Base-by-base conservation (phyloP, 2,329 filamentous ascomycete species). In the Pseudogymnoascus sp. region DNA sequence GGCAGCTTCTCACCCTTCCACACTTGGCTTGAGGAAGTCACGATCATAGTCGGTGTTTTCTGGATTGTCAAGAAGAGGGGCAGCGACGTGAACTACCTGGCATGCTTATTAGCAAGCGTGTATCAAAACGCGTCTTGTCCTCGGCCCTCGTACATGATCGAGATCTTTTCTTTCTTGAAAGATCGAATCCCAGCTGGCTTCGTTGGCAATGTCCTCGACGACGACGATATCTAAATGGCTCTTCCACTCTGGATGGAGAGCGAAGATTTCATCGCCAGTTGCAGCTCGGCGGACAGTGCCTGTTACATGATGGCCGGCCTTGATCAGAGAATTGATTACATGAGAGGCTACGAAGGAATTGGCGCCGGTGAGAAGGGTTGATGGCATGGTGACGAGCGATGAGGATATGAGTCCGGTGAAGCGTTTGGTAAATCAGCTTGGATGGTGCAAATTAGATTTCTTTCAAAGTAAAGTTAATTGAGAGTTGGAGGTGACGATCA, bases 361-460 rank as follows among this genome's bases (percentile, higher is more conserved):
- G 29, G 69, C 70, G 15, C 69, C 69, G 25, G 69, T 72, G 45
- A 72, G 64, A 48, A 72, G 69, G n/a, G 67, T 68, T 40, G 65
- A 64, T 8, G 71, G 68, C 70, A 72, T 72, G 52, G 59, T 67
- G 62, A 55, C 35, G 31, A 18, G 15, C 4, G 52, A 18, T 35
- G 52, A 42, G 18, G 18, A 45, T 45, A 45, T 9, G 25, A 97
- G 76, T 97, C 97, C 76, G 10, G 10, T 45, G 10, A 27, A 45
- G 21, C 21, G 40, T 45, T 45, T 45, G 40, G 90, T 92, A 81
- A 64, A 73, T 68, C 60, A 29, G 9, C 13, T 45, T 45, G 13
- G 18, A 45, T 45, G 18, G 21, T 27, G 40, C 40, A 25, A 27
- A 45, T 27, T 45, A 21, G 40, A 13, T 45, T 10, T 27, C 18